Percentiles rank a stretch among this genome's conserved stretches.
Conservation (phyloP, 345 rosid species). For the Eucalyptus erythrocorys region DNA sequence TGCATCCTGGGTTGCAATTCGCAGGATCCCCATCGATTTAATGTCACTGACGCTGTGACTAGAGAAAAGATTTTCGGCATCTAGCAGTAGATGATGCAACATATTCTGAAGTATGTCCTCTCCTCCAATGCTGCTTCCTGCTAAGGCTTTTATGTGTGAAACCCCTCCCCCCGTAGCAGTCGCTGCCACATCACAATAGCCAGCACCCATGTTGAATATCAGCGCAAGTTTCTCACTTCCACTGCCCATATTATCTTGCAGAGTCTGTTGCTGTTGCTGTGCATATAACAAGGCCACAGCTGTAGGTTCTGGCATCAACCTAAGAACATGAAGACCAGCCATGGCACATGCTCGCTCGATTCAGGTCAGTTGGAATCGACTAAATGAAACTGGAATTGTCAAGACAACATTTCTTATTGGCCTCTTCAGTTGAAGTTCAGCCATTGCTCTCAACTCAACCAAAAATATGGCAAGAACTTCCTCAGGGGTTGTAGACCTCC, state of each 20-base stretch:
- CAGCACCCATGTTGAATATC: slow-evolving; percentile 88
- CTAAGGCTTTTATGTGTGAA: slow-evolving; percentile 72
- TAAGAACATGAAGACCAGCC: slow-evolving; percentile 83
- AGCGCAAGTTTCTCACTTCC: slow-evolving; percentile 77
- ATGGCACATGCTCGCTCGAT: slow-evolving; percentile 83
- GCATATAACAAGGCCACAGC: slow-evolving; percentile 85
- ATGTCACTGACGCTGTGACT: slow-evolving; percentile 28
- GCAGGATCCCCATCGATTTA: slow-evolving; percentile 38
- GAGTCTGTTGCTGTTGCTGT: slow-evolving; percentile 70
- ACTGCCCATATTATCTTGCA: slow-evolving; percentile 63
- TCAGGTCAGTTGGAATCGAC: slow-evolving; percentile 70
- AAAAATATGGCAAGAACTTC: slow-evolving; percentile 78
- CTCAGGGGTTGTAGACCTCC: slow-evolving; percentile 88
- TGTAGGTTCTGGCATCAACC: slow-evolving; percentile 85
- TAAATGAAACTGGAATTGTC: slow-evolving; percentile 78
- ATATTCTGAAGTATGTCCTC: slow-evolving; percentile 79
- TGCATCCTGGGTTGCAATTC: slow-evolving; percentile 72
- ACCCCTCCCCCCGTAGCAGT: slow-evolving; percentile 91
- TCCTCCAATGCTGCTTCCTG: slow-evolving; percentile 66
- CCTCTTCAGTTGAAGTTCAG: slow-evolving; percentile 56
- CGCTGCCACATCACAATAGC: slow-evolving; percentile 74
- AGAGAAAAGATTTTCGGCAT: slow-evolving; percentile 25
- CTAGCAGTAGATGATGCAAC: slow-evolving; percentile 43
- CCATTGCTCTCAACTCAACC: slow-evolving; percentile 69
- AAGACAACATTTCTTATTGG: slow-evolving; percentile 66